Percentiles rank a stretch among this genome's conserved stretches.
Conservation (phyloP, 208 protist genomes). For the Leptomonas pyrrhocoris region DNA sequence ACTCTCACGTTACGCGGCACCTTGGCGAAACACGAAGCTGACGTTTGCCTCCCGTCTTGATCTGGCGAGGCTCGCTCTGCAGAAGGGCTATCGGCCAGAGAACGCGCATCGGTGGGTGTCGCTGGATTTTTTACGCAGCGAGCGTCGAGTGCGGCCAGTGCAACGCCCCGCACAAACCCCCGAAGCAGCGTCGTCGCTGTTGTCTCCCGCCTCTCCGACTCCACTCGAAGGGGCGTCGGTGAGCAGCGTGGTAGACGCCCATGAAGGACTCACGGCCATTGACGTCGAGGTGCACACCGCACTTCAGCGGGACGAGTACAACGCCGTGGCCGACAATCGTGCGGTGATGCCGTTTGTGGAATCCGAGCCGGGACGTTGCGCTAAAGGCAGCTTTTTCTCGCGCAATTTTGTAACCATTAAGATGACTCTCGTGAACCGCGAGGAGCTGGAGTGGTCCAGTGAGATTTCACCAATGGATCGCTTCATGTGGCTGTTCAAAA, state of each 20-base stretch:
- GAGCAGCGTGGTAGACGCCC: background rate
- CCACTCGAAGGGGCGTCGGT: background rate
- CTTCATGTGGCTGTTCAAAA: slow-evolving; percentile 12
- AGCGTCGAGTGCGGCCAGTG: slow-evolving; percentile 1
- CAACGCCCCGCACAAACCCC: background rate
- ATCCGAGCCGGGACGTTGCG: background rate
- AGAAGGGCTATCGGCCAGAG: slow-evolving; percentile 13
- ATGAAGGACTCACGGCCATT: background rate
- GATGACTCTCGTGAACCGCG: slow-evolving; percentile 23
- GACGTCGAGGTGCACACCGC: background rate
- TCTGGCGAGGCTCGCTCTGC: slow-evolving; percentile 27
- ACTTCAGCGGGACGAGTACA: background rate
- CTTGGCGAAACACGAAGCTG: slow-evolving; percentile 1
- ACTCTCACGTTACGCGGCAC: background rate
- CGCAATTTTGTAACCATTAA: background rate
- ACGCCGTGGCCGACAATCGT: background rate
- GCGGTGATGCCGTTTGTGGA: background rate
- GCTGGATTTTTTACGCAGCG: slow-evolving; percentile 19
- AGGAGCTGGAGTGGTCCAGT: slow-evolving; percentile 29
- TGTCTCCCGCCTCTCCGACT: background rate
- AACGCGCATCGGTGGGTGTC: slow-evolving; percentile 25
- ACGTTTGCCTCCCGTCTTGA: slow-evolving; percentile 11
- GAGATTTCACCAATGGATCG: background rate
- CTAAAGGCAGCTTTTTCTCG: background rate
- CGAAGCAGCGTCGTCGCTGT: background rate